These are phyloP conservation scores for Penicillium sp. DNA, from an alignment of 2,329 filamentous ascomycete genomes.

Conservation along the genomic window DNA sequence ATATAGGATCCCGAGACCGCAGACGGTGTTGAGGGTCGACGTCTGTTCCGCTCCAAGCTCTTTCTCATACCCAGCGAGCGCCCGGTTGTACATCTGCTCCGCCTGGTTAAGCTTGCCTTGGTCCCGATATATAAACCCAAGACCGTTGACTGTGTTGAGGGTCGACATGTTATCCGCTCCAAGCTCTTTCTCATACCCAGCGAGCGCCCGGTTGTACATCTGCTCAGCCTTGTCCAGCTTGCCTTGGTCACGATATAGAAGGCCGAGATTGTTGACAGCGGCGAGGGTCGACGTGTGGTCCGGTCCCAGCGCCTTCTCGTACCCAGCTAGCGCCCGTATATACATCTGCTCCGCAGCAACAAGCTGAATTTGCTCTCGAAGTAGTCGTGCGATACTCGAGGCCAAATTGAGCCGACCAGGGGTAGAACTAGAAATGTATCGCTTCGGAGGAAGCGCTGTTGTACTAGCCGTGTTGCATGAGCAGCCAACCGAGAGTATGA, in stretches of 20 bases:
- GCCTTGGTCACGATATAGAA: background rate
- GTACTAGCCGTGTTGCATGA: background rate
- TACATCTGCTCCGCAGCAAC: slow-evolving; percentile 19
- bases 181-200: background rate
- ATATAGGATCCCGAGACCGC: background rate
- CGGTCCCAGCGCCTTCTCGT: background rate
- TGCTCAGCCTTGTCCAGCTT: background rate
- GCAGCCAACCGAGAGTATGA: background rate
- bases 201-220: background rate
- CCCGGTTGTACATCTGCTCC: background rate
- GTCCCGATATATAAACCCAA: background rate
- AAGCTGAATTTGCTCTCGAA: background rate
- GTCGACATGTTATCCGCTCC: background rate
- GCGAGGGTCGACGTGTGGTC: background rate
- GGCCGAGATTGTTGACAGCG: background rate
- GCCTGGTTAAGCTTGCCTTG: background rate
- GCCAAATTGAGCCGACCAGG: too few relatives aligned
- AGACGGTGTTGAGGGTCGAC: background rate
- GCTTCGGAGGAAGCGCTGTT: too few relatives aligned
- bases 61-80: background rate
- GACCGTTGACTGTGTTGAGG: background rate
- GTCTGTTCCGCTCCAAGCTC: background rate
- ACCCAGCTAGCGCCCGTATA: background rate
- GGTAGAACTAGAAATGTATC: too few relatives aligned
- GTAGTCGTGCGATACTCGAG: too few relatives aligned